Base-by-base conservation (phyloP, 805 yeast genomes). In the Cyberlindnera veronae region DNA sequence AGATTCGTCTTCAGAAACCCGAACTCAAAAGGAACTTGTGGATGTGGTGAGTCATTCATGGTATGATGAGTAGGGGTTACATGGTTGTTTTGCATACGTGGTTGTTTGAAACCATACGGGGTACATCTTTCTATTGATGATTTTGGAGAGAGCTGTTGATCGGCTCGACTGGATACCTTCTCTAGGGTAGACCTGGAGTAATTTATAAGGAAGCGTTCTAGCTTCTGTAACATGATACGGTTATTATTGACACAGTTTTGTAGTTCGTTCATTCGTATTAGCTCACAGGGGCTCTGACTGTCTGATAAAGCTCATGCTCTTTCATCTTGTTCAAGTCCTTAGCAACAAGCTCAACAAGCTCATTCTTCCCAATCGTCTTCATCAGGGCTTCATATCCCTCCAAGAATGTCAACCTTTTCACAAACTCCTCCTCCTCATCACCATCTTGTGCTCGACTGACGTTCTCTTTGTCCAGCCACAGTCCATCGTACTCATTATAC, bases 1-100 rank as follows among this genome's bases (percentile, higher is more conserved):
- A 77, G 95, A 56, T 93, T 93, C 61, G 88, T 93, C 15, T 93
- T 93, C 72, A 83, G 76, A 60, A 93, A 93, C 63, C 99, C 99
- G 48, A 93, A 93, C 66, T 84, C 95, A 29, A 93, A 91, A 68
- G 99, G 98, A 23, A 86, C 95, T 36, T 93, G 99, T 66, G 99
- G 99, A 11, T 93, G 99, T 64, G 99, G 99, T 39, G 99, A 93
- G 68, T 87, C 96, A 5, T 93, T 93, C 63, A 93, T 90, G 96
- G 96, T 91, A 8, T 90, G 27, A 32, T 12, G 10, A 30, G 13
- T 30, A 10, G n/a, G 6, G 12, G 11, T 24, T 10, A 12, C 13
- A 12, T 24, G 28, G 28, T 16, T 21, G 22, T 35, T 13, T 29
- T 35, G 29, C 35, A 8, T 24, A 24, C n/a, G n/a, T n/a, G n/a